A percentile compares a stretch with the other conserved stretches of the same genome.
These are phyloP conservation scores for Neurospora sp. DNA, from an alignment of 495 filamentous ascomycete genomes.

Conservation along the genomic window DNA sequence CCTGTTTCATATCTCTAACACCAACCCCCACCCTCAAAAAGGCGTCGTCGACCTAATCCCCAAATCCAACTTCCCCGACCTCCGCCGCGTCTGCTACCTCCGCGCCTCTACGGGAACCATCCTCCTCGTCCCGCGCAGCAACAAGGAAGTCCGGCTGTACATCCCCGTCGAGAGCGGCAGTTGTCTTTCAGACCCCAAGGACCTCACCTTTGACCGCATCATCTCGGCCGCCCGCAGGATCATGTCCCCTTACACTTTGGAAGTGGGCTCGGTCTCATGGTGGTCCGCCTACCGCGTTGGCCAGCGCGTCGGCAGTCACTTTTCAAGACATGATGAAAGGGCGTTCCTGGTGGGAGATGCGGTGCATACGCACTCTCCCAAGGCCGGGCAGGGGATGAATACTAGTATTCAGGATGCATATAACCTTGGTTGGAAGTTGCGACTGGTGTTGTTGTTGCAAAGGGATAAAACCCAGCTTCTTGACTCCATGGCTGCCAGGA, in stretches of 20 bases:
- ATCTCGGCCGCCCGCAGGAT: conserved; percentile 49
- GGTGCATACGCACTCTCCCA: conserved; percentile 56
- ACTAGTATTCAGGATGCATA: conserved; percentile 56
- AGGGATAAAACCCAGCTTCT: conserved; percentile 25
- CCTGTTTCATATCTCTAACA: too few relatives aligned
- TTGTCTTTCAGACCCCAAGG: conserved; percentile 28
- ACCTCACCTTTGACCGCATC: conserved; percentile 48
- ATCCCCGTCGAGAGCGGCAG: conserved; percentile 44
- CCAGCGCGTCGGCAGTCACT: conserved; percentile 51
- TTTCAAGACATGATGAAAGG: too few relatives aligned
- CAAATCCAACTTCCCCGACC: conserved; percentile 62
- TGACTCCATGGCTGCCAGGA: conserved; percentile 24
- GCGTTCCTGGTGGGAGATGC: conserved; percentile 40
- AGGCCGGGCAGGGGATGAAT: conserved; percentile 73
- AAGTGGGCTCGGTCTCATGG: conserved; percentile 18
- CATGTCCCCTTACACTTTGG: conserved; percentile 50
- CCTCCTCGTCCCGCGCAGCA: conserved; percentile 59
- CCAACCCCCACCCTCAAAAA: too few relatives aligned
- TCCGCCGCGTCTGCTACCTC: conserved; percentile 51
- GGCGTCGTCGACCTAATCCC: conserved; percentile 57
- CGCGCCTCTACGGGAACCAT: conserved; percentile 52
- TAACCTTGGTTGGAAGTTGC: conserved; percentile 70
- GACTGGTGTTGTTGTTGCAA: conserved; percentile 41
- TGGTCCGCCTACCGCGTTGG: conserved; percentile 52
- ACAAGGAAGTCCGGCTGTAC: conserved; percentile 53